Base-by-base conservation (phyloP, 2,329 filamentous ascomycete genomes). In the Nemania bipapillata region DNA sequence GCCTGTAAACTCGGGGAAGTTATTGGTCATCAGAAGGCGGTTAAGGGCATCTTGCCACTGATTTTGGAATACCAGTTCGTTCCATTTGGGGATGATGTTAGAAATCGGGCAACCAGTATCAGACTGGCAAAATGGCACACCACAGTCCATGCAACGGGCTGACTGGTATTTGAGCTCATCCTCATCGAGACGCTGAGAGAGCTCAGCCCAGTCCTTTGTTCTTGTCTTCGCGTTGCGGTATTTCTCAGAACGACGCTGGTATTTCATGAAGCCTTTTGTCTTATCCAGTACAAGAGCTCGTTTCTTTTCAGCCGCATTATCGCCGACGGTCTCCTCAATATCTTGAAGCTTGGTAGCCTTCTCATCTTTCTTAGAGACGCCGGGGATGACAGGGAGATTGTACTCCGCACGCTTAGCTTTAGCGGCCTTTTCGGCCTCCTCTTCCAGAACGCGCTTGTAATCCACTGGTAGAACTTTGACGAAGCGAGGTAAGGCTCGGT, bases 21-120 rank as follows among this genome's bases (percentile, higher is more conserved):
- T 97, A 85, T 98, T 97, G 73, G 95, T 97, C 92, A 96, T 95
- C 62, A 97, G 85, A 11, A 98, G 86, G 68, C 93, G 89, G 82
- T 97, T 95, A 3, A 97, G 89, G 26, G 95, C 95, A 81, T 97
- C 94, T 74, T 90, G 88, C 95, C 95, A 98, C 71, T 96, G 90
- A 55, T 88, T 87, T 66, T 89, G 65, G 63, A 89, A 90, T 0
- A 96, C 88, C 8, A 97, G 72, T 69, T 97, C 94, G 65, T 96
- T 97, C 93, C 93, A 97, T 75, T 97, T 97, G 65, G 95, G 95
- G 76, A 98, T 98, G 78, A 98, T 96, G 83, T 98, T 98, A 74
- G 91, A 94, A 80, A 97, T 97, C 1, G 95, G 95, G 79, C 95
- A 98, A 56, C 95, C 95, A 72, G 92, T 94, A 75, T 98, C 95